Conservation (phyloP, 78 protist genomes). For the Dictyostelium intermedium region DNA sequence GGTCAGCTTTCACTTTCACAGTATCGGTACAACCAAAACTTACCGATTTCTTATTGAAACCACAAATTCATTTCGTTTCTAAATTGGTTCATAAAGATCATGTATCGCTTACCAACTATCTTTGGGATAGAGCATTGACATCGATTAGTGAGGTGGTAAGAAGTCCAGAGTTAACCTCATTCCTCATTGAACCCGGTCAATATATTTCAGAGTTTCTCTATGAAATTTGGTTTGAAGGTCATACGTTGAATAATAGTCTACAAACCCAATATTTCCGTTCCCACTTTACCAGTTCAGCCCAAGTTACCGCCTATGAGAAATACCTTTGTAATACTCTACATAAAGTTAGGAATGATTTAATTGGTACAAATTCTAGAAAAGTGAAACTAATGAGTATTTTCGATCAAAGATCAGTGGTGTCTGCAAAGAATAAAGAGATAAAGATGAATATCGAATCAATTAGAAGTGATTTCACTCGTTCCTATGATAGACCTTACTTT, state of each 20-base stretch:
- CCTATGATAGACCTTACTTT: neutral
- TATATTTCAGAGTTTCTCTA: slow-evolving; percentile 38
- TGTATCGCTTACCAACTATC: neutral
- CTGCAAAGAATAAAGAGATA: neutral
- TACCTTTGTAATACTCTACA: neutral
- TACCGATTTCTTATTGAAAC: neutral
- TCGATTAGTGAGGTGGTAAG: neutral
- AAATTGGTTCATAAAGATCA: neutral
- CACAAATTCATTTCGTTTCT: slow-evolving; percentile 19
- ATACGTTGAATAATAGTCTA: neutral
- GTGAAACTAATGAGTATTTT: neutral
- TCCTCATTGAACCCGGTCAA: slow-evolving; percentile 4
- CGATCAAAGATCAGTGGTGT: neutral
- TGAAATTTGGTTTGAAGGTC: slow-evolving; percentile 13
- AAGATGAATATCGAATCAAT: neutral
- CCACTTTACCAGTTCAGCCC: neutral
- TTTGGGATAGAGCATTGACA: slow-evolving; percentile 27
- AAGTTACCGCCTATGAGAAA: slow-evolving; percentile 24
- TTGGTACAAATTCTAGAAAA: neutral
- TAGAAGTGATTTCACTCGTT: neutral
- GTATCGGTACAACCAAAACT: neutral
- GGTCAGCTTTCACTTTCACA: slow-evolving; percentile 39
- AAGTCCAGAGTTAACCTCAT: neutral
- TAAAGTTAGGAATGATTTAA: too few species aligned
- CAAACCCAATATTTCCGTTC: neutral